phyloP scores from a whole-genome alignment of 2,329 filamentous ascomycete species.

The Xylaria digitata region DNA sequence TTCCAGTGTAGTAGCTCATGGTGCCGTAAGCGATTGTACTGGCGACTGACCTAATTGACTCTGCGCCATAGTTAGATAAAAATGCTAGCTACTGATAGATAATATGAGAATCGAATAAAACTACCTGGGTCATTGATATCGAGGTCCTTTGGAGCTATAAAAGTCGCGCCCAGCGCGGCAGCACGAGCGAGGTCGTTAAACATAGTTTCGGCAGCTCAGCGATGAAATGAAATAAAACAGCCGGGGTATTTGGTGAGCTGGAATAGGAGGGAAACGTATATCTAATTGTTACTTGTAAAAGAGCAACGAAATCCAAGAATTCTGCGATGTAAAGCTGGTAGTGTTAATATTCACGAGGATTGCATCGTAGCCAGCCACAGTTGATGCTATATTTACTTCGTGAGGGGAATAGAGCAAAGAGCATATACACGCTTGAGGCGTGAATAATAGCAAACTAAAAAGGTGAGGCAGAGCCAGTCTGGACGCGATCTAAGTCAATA shows the following conservation, averaged over 20 bases:
- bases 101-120: not conserved
- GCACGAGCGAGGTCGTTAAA: conserved; percentile 48
- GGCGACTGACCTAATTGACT: conserved; percentile 70
- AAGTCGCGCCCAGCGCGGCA: conserved; percentile 45
- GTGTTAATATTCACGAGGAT: not conserved
- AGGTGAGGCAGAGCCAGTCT: not conserved
- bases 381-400: not conserved
- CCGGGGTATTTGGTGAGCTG: not conserved
- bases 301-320: not conserved
- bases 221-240: not conserved
- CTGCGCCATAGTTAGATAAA: conserved; percentile 52
- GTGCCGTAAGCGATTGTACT: conserved; percentile 69
- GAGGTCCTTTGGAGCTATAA: conserved; percentile 54
- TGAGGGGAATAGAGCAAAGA: not conserved
- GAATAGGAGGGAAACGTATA: not conserved
- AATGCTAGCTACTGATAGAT: fast-evolving
- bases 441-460: conserved; percentile 8
- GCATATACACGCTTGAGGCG: not conserved
- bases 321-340: not conserved
- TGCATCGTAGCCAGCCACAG: not conserved
- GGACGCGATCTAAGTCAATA: not conserved
- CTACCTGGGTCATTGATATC: conserved; percentile 51
- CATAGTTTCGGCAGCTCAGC: conserved; percentile 31
- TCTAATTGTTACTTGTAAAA: not conserved
- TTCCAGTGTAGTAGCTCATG: conserved; percentile 74